phyloP scores from a whole-genome alignment of 805 yeast species.

The Priceomyces medius region DNA sequence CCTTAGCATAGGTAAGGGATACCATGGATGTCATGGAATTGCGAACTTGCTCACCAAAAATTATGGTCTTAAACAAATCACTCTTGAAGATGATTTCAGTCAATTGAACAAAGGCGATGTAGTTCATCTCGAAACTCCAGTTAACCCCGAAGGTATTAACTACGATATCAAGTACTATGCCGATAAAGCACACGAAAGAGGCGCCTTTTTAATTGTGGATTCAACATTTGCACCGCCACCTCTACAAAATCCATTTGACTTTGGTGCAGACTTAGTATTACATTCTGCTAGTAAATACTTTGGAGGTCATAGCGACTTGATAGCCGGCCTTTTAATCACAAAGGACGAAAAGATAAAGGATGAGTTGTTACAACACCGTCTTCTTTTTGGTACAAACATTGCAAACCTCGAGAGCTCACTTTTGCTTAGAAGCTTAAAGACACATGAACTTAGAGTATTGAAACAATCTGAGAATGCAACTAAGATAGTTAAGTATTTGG shows the following conservation, averaged over 20 bases:
- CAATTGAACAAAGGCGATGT: conserved; percentile 67
- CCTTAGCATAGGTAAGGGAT: conserved; percentile 74
- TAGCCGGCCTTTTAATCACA: conserved; percentile 79
- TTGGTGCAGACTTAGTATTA: conserved; percentile 85
- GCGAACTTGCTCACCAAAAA: conserved; percentile 61
- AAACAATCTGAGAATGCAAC: conserved; percentile 66
- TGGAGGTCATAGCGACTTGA: conserved; percentile 92
- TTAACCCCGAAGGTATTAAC: conserved; percentile 76
- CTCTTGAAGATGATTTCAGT: conserved; percentile 41
- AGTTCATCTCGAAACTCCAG: conserved; percentile 83
- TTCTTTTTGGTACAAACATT: conserved; percentile 73
- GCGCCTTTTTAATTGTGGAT: conserved; percentile 73
- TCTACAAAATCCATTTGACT: conserved; percentile 72
- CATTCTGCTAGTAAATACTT: conserved; percentile 93
- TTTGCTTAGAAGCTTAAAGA: conserved; percentile 75
- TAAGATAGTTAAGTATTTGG: conserved; percentile 57
- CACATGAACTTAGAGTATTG: conserved; percentile 69
- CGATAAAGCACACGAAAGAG: conserved; percentile 68
- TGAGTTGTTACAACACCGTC: conserved; percentile 59
- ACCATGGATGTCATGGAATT: conserved; percentile 81
- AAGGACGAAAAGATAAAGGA: conserved; percentile 49
- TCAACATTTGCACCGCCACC: conserved; percentile 96
- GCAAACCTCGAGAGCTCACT: conserved; percentile 76
- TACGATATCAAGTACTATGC: conserved; percentile 64
- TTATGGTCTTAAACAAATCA: conserved; percentile 51